Evolutionary conservation across 768 basidiomycete species (phyloP).

Genomic region (Amanita exitialis): DNA sequence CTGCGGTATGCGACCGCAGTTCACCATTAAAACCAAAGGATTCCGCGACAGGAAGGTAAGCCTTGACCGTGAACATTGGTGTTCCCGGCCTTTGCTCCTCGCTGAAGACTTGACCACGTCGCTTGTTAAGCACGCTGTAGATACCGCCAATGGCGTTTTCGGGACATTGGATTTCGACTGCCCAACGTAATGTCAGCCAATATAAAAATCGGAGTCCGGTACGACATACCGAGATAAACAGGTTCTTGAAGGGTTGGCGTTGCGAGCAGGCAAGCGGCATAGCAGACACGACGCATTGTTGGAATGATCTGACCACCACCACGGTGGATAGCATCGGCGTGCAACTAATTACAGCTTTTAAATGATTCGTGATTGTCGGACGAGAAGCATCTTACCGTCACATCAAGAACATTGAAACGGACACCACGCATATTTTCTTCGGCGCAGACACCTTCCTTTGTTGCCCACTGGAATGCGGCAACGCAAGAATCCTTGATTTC

Average conservation of each 20-base stretch:
- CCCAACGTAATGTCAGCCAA: conserved; percentile 4
- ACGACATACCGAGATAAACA: conserved; percentile 70
- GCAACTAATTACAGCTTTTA: conserved; percentile 43
- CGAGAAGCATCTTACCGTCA: conserved; percentile 53
- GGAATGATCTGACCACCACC: conserved; percentile 99
- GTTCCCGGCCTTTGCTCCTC: conserved; percentile 96
- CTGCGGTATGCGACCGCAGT: conserved; percentile 83
- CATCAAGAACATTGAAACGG: conserved; percentile 92
- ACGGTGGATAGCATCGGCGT: conserved; percentile 98
- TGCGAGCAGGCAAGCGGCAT: conserved; percentile 91
- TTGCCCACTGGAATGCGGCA: conserved; percentile 99
- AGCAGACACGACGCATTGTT: conserved; percentile 90
- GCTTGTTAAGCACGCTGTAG: conserved; percentile 89
- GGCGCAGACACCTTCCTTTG: conserved; percentile 92
- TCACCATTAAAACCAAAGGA: conserved; percentile 98
- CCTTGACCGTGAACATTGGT: conserved; percentile 99
- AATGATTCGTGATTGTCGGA: not conserved
- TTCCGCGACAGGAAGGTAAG: conserved; percentile 85
- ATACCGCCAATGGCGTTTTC: conserved; percentile 97
- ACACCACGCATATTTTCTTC: conserved; percentile 99
- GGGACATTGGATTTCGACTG: conserved; percentile 97
- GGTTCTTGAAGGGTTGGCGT: conserved; percentile 92
- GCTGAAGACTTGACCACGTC: conserved; percentile 96
- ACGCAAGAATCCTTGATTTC: conserved; percentile 99
- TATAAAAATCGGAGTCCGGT: not conserved